phyloP scores from a whole-genome alignment of 2,329 filamentous ascomycete genomes.

The Trichoderma atroviride region DNA sequence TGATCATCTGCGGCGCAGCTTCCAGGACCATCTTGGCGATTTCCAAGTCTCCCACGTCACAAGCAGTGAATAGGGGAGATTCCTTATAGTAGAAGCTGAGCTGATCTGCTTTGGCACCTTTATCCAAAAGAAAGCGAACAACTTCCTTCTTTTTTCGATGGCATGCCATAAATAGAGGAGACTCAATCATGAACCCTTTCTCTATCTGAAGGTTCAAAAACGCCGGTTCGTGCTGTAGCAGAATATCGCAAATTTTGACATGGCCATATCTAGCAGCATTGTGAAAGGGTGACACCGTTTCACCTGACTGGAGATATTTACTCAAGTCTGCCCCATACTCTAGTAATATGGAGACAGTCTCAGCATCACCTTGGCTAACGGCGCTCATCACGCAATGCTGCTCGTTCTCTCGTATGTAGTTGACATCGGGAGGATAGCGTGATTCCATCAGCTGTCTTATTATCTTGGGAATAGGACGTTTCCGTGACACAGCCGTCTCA shows the following conservation, averaged over 20 bases:
- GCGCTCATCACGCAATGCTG: constrained; percentile 27
- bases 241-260: constrained; percentile 28
- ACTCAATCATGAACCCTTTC: constrained; percentile 25
- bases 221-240: constrained; percentile 31
- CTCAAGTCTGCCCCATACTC: constrained; percentile 31
- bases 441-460: constrained; percentile 29
- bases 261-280: constrained; percentile 28
- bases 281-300: constrained; percentile 28
- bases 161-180: constrained; percentile 31
- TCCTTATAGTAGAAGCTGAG: constrained; percentile 27
- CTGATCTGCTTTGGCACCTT: constrained; percentile 28
- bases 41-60: constrained; percentile 25
- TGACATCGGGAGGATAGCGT: constrained; percentile 27
- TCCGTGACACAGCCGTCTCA: constrained; percentile 23
- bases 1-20: constrained; percentile 30
- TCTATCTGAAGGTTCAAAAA: constrained; percentile 30
- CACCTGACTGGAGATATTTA: constrained; percentile 20
- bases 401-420: constrained; percentile 25
- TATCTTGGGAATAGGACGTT: constrained; percentile 8
- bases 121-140: constrained; percentile 30
- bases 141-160: constrained; percentile 23
- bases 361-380: constrained; percentile 9
- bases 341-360: constrained; percentile 29
- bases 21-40: constrained; percentile 29
- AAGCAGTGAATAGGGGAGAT: constrained; percentile 31